Conservation (phyloP, 2,329 filamentous ascomycete genomes). For the Ramularia collo-cygni region DNA sequence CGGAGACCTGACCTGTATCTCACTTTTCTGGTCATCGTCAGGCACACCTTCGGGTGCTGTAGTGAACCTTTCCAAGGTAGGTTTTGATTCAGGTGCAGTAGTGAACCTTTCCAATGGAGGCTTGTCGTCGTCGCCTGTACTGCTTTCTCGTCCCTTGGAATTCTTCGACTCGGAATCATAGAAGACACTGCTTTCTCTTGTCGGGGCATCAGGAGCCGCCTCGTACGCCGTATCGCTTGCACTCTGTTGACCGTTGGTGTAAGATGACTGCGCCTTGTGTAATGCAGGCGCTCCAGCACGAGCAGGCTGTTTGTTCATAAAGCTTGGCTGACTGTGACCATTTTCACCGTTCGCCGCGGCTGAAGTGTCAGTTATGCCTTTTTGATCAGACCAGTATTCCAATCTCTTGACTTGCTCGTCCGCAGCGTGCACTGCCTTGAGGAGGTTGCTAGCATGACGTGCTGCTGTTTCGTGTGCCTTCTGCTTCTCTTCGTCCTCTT, state of each 20-base stretch:
- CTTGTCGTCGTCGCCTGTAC: conserved; percentile 8
- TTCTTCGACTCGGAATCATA: conserved; percentile 14
- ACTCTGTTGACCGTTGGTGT: not conserved
- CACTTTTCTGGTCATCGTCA: conserved; percentile 10
- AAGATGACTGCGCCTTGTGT: not conserved
- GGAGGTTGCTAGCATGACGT: conserved; percentile 59
- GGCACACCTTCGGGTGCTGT: conserved; percentile 7
- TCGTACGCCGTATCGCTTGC: conserved; percentile 3
- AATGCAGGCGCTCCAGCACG: conserved; percentile 6
- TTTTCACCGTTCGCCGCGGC: conserved; percentile 10
- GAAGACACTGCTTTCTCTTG: conserved; percentile 13
- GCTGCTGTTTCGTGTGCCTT: conserved; percentile 31
- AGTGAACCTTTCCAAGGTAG: conserved; percentile 8
- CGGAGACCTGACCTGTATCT: conserved; percentile 13
- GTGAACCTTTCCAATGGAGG: conserved; percentile 14
- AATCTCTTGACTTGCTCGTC: conserved; percentile 73
- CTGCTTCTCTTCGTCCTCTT: conserved; percentile 38
- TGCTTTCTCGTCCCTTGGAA: conserved; percentile 12
- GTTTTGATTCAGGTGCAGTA: conserved; percentile 11
- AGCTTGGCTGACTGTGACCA: conserved; percentile 14
- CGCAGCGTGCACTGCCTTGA: conserved; percentile 65
- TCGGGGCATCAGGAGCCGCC: conserved; percentile 3
- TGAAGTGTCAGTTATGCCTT: conserved; percentile 31
- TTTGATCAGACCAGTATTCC: conserved; percentile 77
- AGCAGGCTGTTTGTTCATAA: conserved; percentile 18